Base-by-base conservation (phyloP, 1,284 basidiomycete genomes). In the Thecaphora thlaspeos region DNA sequence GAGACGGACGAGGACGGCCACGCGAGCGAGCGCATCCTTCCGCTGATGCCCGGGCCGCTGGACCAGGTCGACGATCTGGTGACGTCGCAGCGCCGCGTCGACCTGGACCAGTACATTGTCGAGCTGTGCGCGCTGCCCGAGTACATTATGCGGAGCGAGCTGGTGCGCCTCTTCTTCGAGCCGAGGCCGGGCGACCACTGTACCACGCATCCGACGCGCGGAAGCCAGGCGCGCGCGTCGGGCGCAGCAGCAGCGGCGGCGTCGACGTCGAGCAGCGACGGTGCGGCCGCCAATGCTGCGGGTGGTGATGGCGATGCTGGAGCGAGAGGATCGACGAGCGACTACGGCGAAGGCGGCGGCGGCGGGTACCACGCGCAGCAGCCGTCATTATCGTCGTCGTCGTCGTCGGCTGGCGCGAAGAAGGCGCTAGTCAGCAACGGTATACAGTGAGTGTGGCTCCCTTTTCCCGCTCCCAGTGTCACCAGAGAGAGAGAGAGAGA, bases 31-130 rank as follows among this genome's bases (percentile, higher is more conserved):
- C 84, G 93, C 34, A 88, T 94, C 52, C 81, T 98, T 39, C 94
- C 93, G 0, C 95, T 86, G 80, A 96, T 97, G 91, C 93, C 93
- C 12, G 94, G 93, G 1, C 94, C 92, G 4, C 85, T 89, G 8
- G 76, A 80, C 43, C 82, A 86, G 21, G 90, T 96, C 34, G 88
- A 95, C 79, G 88, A 92, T 65, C 83, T 85, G 48, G 83, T 96
- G 61, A 95, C 92, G 19, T 86, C 88, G 15, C 85, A 86, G 48
- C 83, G 94, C 51, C 84, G 87, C 53, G 83, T 83, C 32, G 94
- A 97, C 73, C 82, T 99, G 19, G 89, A 95, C 73, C 85, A 88
- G 42, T 99, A 98, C 79, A 83, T 97, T 41, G 83, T 84, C 65
- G 85, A 87, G 50, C 82, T 99, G 9, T 88, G 90, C 71, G 79